Conservation (phyloP, 352 stramenopile genomes). For the Thalassiosira exigua region DNA sequence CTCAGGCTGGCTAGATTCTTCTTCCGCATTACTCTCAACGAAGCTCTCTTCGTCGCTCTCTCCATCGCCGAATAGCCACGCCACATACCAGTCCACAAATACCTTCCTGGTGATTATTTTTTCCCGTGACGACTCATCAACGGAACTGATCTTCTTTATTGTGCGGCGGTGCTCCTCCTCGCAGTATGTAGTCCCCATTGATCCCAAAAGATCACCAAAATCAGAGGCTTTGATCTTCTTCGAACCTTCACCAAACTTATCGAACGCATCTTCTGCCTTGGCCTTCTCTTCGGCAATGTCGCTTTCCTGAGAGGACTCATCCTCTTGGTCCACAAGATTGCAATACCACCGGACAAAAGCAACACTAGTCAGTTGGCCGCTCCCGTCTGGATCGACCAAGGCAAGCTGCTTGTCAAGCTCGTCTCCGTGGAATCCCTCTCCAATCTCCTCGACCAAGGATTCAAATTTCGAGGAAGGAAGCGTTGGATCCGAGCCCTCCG, state of each 20-base stretch:
- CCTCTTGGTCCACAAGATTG: conserved; percentile 55
- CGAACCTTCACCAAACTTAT: conserved; percentile 20
- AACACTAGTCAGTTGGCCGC: conserved; percentile 51
- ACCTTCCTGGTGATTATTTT: conserved; percentile 60
- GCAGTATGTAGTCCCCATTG: conserved; percentile 84
- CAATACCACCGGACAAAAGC: conserved; percentile 80
- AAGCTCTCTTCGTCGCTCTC: conserved; percentile 63
- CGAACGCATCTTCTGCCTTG: conserved; percentile 67
- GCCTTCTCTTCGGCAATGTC: conserved; percentile 67
- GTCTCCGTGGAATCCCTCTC: conserved; percentile 82
- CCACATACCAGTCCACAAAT: conserved; percentile 85
- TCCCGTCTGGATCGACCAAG: conserved; percentile 61
- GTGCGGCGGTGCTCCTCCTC: conserved; percentile 83
- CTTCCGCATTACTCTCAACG: not conserved
- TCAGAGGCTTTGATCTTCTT: conserved; percentile 50
- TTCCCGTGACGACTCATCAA: conserved; percentile 26
- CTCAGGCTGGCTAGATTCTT: conserved; percentile 27
- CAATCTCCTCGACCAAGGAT: conserved; percentile 72
- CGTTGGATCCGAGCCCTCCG: conserved; percentile 24
- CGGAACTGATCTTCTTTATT: conserved; percentile 65
- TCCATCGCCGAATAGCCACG: conserved; percentile 84
- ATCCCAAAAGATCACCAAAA: conserved; percentile 81
- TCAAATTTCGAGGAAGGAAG: conserved; percentile 69
- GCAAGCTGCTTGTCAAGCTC: conserved; percentile 72
- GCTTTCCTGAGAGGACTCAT: conserved; percentile 56